Percentiles rank a stretch among this genome's conserved stretches.
phyloP scores from a whole-genome alignment of 192 early-diverging fungal species.

The Borealophlyctis nickersoniae region DNA sequence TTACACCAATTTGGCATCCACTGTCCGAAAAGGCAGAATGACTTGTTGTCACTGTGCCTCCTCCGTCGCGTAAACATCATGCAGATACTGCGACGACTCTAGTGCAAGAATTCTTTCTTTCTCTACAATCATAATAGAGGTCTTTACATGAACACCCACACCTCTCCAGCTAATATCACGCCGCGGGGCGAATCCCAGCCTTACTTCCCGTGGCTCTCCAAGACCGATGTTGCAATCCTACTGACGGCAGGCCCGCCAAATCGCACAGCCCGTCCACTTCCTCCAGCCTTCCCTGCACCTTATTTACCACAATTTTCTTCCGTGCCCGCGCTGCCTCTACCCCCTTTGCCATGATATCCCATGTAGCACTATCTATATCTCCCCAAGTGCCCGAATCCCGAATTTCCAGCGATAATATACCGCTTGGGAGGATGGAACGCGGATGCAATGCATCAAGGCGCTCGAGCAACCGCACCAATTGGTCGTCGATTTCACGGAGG shows the following conservation, averaged over 20 bases:
- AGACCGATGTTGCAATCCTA: constrained; percentile 22
- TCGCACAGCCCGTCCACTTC: constrained; percentile 25
- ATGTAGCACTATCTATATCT: constrained; percentile 9
- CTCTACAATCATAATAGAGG: too few relatives aligned
- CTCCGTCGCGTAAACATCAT: too few relatives aligned
- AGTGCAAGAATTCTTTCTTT: too few relatives aligned
- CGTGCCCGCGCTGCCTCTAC: constrained; percentile 7
- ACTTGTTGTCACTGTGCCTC: too few relatives aligned
- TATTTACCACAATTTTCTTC: constrained; percentile 15
- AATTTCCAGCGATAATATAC: background rate
- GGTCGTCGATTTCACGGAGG: constrained; percentile 32
- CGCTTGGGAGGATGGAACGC: constrained; percentile 11
- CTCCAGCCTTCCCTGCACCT: constrained; percentile 12
- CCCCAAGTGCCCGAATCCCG: background rate
- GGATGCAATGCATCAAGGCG: constrained; percentile 32
- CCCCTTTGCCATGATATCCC: background rate
- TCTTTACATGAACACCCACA: too few relatives aligned
- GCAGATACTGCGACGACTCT: too few relatives aligned
- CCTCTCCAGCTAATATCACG: too few relatives aligned
- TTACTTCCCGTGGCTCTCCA: too few relatives aligned
- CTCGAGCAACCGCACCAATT: constrained; percentile 31
- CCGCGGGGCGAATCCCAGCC: too few relatives aligned
- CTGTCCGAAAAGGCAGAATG: too few relatives aligned
- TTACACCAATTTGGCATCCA: too few relatives aligned
- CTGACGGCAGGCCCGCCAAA: constrained; percentile 12